Conservation (phyloP, 2,329 filamentous ascomycete genomes). For the Trichophyton benhamiae region DNA sequence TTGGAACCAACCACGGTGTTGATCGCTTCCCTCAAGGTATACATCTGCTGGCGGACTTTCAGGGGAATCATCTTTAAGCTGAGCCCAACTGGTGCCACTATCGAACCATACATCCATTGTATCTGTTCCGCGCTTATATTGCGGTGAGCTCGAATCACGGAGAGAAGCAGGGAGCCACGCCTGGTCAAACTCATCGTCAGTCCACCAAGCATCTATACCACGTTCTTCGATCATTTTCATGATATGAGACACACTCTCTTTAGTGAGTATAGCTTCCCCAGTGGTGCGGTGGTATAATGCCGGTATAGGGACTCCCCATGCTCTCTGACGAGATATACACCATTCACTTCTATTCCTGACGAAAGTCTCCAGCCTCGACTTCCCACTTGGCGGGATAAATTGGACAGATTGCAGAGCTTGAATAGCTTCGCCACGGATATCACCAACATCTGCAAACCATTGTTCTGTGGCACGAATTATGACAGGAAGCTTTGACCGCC, state of each 20-base stretch:
- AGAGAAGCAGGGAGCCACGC: constrained; percentile 64
- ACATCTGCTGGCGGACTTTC: constrained; percentile 52
- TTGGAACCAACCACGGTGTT: constrained; percentile 97
- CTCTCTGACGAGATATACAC: constrained; percentile 93
- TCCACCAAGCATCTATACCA: constrained; percentile 91
- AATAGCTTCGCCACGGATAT: constrained; percentile 64
- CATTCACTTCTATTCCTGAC: constrained; percentile 81
- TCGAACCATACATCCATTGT: constrained; percentile 99
- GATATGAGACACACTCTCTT: constrained; percentile 70
- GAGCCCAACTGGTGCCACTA: constrained; percentile 85
- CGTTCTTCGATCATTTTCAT: constrained; percentile 63
- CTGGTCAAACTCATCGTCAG: constrained; percentile 60
- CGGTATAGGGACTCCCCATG: constrained; percentile 95
- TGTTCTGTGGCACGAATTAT: constrained; percentile 87
- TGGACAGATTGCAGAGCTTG: constrained; percentile 55
- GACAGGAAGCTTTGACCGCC: constrained; percentile 86
- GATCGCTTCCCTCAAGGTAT: constrained; percentile 87
- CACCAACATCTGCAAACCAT: constrained; percentile 90
- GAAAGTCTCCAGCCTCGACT: constrained; percentile 68
- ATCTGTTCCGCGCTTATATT: constrained; percentile 66
- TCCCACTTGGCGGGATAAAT: constrained; percentile 68
- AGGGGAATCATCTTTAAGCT: constrained; percentile 28
- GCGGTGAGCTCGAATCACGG: constrained; percentile 28
- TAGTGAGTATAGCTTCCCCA: constrained; percentile 65
- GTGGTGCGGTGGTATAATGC: constrained; percentile 61